Evolutionary conservation across 768 basidiomycete species (phyloP), one percentile per base, ranked within the genome.

Genomic region (Suillus tomentosus): DNA sequence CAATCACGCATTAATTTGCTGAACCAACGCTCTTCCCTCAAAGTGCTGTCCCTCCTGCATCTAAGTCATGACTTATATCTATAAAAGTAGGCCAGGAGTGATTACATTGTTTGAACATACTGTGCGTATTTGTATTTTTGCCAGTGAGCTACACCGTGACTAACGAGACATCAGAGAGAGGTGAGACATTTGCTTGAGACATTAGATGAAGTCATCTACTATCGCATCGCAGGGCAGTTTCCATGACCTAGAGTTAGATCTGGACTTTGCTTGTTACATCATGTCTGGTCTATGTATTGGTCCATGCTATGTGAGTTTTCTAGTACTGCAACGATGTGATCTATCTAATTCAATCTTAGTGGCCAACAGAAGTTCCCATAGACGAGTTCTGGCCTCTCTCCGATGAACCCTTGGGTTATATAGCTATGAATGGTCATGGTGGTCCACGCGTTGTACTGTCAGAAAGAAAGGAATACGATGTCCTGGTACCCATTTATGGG

Each of bases 81-180:
- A 47, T n/a, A 47, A 47, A 19, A 47, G 8, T n/a, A n/a, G 19
- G 45, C 45, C 45, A n/a, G n/a, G 45, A n/a, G 45, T 47, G 45
- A 47, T 47, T 47, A 47, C 45, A n/a, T 47, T 47, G 45, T 47
- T 47, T 47, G 45, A 47, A 47, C 45, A 47, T 10, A 47, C 45
- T n/a, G 45, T 47, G 45, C n/a, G 45, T 47, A n/a, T 47, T 47
- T 47, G 11, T 40, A 47, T 47, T 47, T 45, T 45, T 8, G 6
- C 43, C n/a, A 47, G n/a, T 10, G 45, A 8, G 10, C 19, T n/a
- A n/a, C n/a, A n/a, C n/a, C n/a, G n/a, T n/a, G n/a, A 47, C 45
- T 47, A 3, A 47, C 11, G 45, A 47, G 4, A 9, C 45, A 47
- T 47, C n/a, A 45, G 43, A 45, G 7, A 9, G 43, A 45, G 43